Percentiles rank a stretch among this genome's conserved stretches.
Evolutionary conservation across 2,329 filamentous ascomycete genomes (phyloP).

Genomic region (Colletotrichum lentis): DNA sequence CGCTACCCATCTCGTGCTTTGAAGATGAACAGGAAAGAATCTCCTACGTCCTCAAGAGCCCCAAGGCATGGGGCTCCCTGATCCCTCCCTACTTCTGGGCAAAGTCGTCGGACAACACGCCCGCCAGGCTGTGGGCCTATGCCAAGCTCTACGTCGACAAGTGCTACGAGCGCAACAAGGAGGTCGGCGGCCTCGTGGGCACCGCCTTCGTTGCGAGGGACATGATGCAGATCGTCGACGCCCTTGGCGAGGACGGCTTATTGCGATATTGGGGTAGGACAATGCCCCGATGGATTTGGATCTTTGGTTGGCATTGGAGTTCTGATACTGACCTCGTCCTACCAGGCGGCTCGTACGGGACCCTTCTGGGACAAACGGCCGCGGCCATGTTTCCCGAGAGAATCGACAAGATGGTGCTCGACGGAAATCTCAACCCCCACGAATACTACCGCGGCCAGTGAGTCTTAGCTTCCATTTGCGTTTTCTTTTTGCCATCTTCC

Average conservation of each 20-base stretch:
- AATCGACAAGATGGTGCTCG: slow-evolving; percentile 46
- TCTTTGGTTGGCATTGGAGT: neutral
- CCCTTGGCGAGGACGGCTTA: slow-evolving; percentile 51
- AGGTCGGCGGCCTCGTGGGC: slow-evolving; percentile 49
- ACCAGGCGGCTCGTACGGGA: slow-evolving; percentile 52
- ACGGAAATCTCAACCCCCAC: slow-evolving; percentile 46
- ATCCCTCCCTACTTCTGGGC: slow-evolving; percentile 7
- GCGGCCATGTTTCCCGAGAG: slow-evolving; percentile 52
- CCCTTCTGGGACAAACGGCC: slow-evolving; percentile 48
- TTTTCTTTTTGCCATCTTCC: neutral
- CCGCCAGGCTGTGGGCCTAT: slow-evolving; percentile 41
- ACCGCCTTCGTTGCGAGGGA: slow-evolving; percentile 56
- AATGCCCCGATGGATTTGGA: neutral
- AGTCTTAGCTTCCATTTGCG: neutral
- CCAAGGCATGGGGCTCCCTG: neutral
- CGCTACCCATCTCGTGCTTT: slow-evolving; percentile 43
- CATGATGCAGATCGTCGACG: slow-evolving; percentile 52
- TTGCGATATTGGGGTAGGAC: slow-evolving; percentile 51
- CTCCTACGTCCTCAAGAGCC: neutral
- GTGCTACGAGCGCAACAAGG: slow-evolving; percentile 40
- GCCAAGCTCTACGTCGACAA: slow-evolving; percentile 38
- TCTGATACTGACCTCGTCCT: too few species aligned
- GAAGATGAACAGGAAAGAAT: neutral
- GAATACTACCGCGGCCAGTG: slow-evolving; percentile 45
- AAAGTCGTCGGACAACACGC: slow-evolving; percentile 32